Conservation (phyloP, 2,329 filamentous ascomycete species). For the Ceratocystis albifundus region DNA sequence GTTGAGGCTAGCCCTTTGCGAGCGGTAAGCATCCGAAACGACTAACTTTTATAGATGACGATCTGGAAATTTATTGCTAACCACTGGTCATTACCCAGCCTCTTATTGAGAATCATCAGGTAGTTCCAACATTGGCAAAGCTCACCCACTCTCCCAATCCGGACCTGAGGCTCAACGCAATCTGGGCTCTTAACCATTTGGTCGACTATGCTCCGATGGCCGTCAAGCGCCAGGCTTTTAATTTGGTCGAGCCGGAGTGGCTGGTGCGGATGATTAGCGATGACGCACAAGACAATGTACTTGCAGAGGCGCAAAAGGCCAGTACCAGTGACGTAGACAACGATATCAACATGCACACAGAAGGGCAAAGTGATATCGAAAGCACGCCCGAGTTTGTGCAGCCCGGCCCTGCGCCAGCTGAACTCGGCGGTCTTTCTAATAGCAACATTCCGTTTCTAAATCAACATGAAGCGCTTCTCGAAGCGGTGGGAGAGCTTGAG, state of each 20-base stretch:
- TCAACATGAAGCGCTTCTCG: slow-evolving; percentile 11
- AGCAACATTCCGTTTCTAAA: slow-evolving; percentile 14
- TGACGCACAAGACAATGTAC: slow-evolving; percentile 33
- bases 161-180: slow-evolving; percentile 67
- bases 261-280: slow-evolving; percentile 65
- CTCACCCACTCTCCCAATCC: slow-evolving; percentile 73
- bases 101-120: slow-evolving; percentile 55
- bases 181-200: slow-evolving; percentile 92
- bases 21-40: slow-evolving; percentile 46
- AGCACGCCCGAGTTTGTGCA: slow-evolving; percentile 21
- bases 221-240: slow-evolving; percentile 61
- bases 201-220: slow-evolving; percentile 56
- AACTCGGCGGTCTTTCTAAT: slow-evolving; percentile 13
- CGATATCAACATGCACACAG: slow-evolving; percentile 42
- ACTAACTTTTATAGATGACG: neutral
- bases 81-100: slow-evolving; percentile 37
- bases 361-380: slow-evolving; percentile 50
- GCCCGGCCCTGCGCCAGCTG: slow-evolving; percentile 9
- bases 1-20: slow-evolving; percentile 86
- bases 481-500: slow-evolving; percentile 2
- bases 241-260: slow-evolving; percentile 68
- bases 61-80: neutral
- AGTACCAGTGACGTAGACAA: slow-evolving; percentile 21
- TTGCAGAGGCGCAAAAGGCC: slow-evolving; percentile 29
- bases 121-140: slow-evolving; percentile 66